phyloP scores from a whole-genome alignment of 2,329 filamentous ascomycete species.

The Aureobasidium sp. region DNA sequence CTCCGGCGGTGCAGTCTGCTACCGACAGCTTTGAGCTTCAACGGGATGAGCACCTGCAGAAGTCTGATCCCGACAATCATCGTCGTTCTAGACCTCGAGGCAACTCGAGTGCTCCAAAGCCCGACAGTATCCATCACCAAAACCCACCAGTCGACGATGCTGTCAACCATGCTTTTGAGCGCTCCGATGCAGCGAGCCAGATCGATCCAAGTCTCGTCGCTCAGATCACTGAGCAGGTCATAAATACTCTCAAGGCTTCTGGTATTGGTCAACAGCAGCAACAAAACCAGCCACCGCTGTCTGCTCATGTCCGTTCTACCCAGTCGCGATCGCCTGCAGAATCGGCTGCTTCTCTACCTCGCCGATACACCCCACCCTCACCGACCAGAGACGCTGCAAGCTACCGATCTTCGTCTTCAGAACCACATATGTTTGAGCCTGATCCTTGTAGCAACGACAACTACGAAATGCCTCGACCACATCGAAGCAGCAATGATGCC shows the following conservation, averaged over 20 bases:
- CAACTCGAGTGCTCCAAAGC: neutral
- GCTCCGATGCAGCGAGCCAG: slow-evolving; percentile 42
- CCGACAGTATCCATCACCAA: neutral
- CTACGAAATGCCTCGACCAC: slow-evolving; percentile 2
- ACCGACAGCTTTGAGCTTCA: slow-evolving; percentile 1
- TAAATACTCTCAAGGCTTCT: slow-evolving; percentile 42
- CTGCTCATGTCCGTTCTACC: neutral
- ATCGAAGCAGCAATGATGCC: slow-evolving; percentile 19
- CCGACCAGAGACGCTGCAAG: slow-evolving; percentile 34
- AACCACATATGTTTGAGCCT: slow-evolving; percentile 23
- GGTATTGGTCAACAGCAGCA: slow-evolving; percentile 26
- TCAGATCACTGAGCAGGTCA: slow-evolving; percentile 50
- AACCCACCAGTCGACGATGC: slow-evolving; percentile 48
- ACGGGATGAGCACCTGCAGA: neutral
- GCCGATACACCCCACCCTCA: slow-evolving; percentile 50
- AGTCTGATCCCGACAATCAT: neutral
- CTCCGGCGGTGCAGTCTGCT: slow-evolving; percentile 1
- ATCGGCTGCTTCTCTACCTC: slow-evolving; percentile 43
- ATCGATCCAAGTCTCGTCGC: slow-evolving; percentile 55
- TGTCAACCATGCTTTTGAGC: slow-evolving; percentile 50
- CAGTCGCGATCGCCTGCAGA: slow-evolving; percentile 36
- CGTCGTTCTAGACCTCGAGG: neutral
- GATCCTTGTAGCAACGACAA: slow-evolving; percentile 11
- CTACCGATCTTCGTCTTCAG: slow-evolving; percentile 32
- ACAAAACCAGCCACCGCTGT: slow-evolving; percentile 24